These are phyloP conservation scores for Yamadazyma epiphylla DNA, from an alignment of 1,139 yeast genomes.

Conservation along the genomic window DNA sequence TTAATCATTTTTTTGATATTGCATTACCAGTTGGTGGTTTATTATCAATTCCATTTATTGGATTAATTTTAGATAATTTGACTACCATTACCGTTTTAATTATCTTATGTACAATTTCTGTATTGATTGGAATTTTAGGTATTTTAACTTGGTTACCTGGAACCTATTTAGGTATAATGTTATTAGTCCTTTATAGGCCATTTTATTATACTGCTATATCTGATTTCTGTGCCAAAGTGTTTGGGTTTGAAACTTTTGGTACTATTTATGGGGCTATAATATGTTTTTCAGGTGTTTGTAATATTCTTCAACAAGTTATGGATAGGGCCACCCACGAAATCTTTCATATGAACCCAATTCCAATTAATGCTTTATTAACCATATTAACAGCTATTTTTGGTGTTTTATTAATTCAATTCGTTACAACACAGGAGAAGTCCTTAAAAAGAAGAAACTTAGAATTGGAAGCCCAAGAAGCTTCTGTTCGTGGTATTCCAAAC, in stretches of 20 bases:
- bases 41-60: conserved; percentile 80
- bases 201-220: conserved; percentile 90
- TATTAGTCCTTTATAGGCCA: conserved; percentile 84
- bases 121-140: conserved; percentile 66
- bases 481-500: conserved; percentile 45
- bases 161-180: conserved; percentile 59
- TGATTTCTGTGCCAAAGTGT: conserved; percentile 87
- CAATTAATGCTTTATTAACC: conserved; percentile 61
- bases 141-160: conserved; percentile 49
- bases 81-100: conserved; percentile 57
- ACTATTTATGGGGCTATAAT: conserved; percentile 87
- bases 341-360: conserved; percentile 72
- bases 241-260: conserved; percentile 90
- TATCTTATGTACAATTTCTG: conserved; percentile 51
- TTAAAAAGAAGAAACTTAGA: conserved; percentile 54
- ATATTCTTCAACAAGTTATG: conserved; percentile 64
- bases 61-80: conserved; percentile 71
- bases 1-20: conserved; percentile 76
- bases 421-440: conserved; percentile 48
- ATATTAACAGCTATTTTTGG: conserved; percentile 55
- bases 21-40: conserved; percentile 89
- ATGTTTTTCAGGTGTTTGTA: conserved; percentile 74
- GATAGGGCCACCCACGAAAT: conserved; percentile 67
- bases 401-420: conserved; percentile 44
- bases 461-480: conserved; percentile 60